Base-by-base conservation (phyloP, 2,329 filamentous ascomycete genomes). In the Penicillium rolfsii region DNA sequence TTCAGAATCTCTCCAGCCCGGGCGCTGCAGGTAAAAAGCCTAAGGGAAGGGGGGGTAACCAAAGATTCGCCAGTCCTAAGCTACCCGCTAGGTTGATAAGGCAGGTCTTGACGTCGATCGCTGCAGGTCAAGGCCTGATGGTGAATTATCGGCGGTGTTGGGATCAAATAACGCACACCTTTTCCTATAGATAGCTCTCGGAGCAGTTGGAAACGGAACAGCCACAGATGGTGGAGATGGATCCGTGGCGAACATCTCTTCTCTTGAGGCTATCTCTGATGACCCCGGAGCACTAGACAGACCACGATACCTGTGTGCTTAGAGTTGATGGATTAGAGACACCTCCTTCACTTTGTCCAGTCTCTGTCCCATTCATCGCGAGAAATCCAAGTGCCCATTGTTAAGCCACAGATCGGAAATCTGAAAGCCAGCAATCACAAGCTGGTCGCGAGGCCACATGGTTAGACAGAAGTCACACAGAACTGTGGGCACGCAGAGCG, bases 1-100 rank as follows among this genome's bases (percentile, higher is more conserved):
- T 68, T 68, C 67, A 67, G 57, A 61, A 43, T 48, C 12, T 49
- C 46, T 35, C 52, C 53, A 59, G 50, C 54, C 49, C 53, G 38
- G 16, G 28, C 16, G 46, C 45, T 48, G 16, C 45, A 48, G 26
- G 16, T 48, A 50, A 19, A 38, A 48, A 22, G 19, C 30, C 30
- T 33, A 33, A 33, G 4, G 9, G 35, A 52, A 19, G 50, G 45
- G 35, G 40, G 40, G 48, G 26, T 19, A 8, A 48, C n/a, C 45
- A 28, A 22, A 57, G 35, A 35, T 35, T 45, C 19, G 35, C 26
- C 30, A n/a, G 26, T 12, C 14, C 26, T 16, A n/a, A 48, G 26
- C n/a, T 19, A 16, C 8, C 24, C 26, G 26, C 45, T 28, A 30
- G 26, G 45, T 30, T 12, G n/a, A 50, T 40, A 28, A 4, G 54